Evolutionary conservation across 1,139 yeast genomes (phyloP).

Genomic region (Magnusiomyces starmeri): DNA sequence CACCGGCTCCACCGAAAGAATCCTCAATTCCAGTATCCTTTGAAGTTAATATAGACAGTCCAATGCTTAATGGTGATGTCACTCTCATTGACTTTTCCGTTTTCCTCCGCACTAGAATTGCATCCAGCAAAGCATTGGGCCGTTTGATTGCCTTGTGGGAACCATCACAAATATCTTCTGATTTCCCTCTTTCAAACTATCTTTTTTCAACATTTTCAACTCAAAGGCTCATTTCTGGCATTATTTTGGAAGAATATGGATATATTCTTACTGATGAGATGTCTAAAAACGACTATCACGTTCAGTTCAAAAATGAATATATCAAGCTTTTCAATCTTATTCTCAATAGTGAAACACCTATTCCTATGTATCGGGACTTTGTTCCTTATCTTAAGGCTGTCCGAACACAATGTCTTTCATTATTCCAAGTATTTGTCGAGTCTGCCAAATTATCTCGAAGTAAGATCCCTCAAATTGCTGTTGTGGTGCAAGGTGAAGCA

Average conservation of each 20-base stretch:
- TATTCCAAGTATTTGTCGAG: slow-evolving; percentile 70
- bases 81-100: slow-evolving; percentile 73
- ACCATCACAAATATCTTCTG: slow-evolving; percentile 27
- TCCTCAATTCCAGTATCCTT: slow-evolving; percentile 18
- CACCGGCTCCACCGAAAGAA: slow-evolving; percentile 13
- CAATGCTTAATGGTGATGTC: slow-evolving; percentile 86
- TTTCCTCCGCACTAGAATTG: slow-evolving; percentile 66
- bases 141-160: slow-evolving; percentile 51
- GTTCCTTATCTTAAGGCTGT: slow-evolving; percentile 82
- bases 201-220: slow-evolving; percentile 65
- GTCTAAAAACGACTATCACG: slow-evolving; percentile 20
- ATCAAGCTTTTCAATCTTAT: slow-evolving; percentile 37
- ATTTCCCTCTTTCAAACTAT: slow-evolving; percentile 28
- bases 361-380: slow-evolving; percentile 68
- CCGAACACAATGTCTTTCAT: slow-evolving; percentile 78
- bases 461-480: slow-evolving; percentile 76
- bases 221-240: slow-evolving; percentile 63
- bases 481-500: slow-evolving; percentile 86
- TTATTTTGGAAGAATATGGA: slow-evolving; percentile 71
- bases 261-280: slow-evolving; percentile 24
- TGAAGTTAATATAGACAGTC: slow-evolving; percentile 78
- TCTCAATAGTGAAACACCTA: slow-evolving; percentile 39
- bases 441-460: slow-evolving; percentile 67
- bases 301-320: slow-evolving; percentile 17
- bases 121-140: slow-evolving; percentile 75